Evolutionary conservation across 2,329 filamentous ascomycete genomes (phyloP).

Genomic region (Diaporthe destruens): DNA sequence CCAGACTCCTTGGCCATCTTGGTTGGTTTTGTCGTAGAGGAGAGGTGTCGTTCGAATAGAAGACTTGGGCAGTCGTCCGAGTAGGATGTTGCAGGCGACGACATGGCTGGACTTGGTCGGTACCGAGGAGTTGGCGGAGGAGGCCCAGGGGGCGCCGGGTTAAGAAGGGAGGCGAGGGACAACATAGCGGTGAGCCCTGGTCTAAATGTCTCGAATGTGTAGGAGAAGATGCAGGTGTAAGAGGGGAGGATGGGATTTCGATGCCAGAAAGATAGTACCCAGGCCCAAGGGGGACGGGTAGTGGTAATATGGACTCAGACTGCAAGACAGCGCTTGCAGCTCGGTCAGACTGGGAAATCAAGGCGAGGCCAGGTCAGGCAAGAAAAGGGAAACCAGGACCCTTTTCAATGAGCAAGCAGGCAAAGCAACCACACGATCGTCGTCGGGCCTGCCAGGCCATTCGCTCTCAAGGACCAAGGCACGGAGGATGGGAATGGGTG

Average conservation of each 20-base stretch:
- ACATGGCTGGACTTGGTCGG: conserved; percentile 56
- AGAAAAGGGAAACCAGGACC: conserved; percentile 48
- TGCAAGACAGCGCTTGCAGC: conserved; percentile 48
- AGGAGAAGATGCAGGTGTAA: conserved; percentile 54
- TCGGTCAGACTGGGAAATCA: conserved; percentile 43
- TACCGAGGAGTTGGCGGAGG: conserved; percentile 54
- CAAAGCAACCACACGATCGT: conserved; percentile 50
- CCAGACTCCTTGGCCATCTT: conserved; percentile 76
- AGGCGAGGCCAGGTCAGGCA: conserved; percentile 37
- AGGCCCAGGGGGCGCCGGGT: conserved; percentile 65
- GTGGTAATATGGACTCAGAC: conserved; percentile 50
- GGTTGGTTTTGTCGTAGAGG: conserved; percentile 54
- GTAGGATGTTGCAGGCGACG: conserved; percentile 52
- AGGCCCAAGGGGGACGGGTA: conserved; percentile 37
- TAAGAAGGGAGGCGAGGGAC: conserved; percentile 75
- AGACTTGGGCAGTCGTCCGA: conserved; percentile 48
- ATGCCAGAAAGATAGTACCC: conserved; percentile 43
- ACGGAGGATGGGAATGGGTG: conserved; percentile 32
- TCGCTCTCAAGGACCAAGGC: conserved; percentile 28
- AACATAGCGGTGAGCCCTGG: conserved; percentile 64
- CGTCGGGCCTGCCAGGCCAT: conserved; percentile 47
- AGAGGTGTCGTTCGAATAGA: conserved; percentile 48
- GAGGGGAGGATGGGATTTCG: conserved; percentile 47
- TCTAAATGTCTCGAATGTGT: conserved; percentile 59
- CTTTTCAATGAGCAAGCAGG: conserved; percentile 56